Base-by-base conservation (phyloP, 129 eudicot species). In the Chrysanthemum lavandulifolium region DNA sequence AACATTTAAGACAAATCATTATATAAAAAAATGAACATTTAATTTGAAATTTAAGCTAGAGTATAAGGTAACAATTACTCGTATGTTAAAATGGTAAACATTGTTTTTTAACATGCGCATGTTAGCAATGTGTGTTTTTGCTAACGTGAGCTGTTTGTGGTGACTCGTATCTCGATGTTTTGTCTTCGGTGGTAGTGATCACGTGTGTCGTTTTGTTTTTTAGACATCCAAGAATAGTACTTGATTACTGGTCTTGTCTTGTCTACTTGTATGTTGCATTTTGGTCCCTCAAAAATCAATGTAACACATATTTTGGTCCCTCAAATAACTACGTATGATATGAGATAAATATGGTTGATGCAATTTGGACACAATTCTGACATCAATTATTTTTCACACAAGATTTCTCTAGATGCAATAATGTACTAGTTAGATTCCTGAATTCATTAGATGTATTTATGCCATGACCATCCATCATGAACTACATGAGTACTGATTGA, bases 191-290 rank as follows among this genome's bases (percentile, higher is more conserved):
- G 61, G 13, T 5, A 31, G 49, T 2, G 72, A 78, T 78, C 82
- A 72, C 82, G 82, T 72, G 82, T 78, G 64, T 78, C 78, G 23
- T 68, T 15, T 74, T 74, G 76, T 53, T 70, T 62, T 77, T 70
- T 78, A 50, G 65, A 65, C 23, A 58, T 47, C 73, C 80, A 11
- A 67, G 40, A 59, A 29, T 11, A 27, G 10, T 40, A 23, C 25
- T 23, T 23, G 47, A 1, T 1, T 1, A 0, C 2, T 40, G 9
- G 31, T 19, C 10, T 73, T 49, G 51, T 15, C 67, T 18, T 31
- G 74, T 29, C 11, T 33, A 33, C 68, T 63, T 31, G 19, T n/a
- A 15, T 16, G 2, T 43, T 4, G 33, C 71, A 66, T 11, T 12
- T 69, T 14, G 10, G 55, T 23, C 48, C 13, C 19, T 10, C 27